A percentile compares a stretch with the other conserved stretches of the same genome.
phyloP scores from a whole-genome alignment of 164 flowering plant genomes.

The Santalum album region DNA sequence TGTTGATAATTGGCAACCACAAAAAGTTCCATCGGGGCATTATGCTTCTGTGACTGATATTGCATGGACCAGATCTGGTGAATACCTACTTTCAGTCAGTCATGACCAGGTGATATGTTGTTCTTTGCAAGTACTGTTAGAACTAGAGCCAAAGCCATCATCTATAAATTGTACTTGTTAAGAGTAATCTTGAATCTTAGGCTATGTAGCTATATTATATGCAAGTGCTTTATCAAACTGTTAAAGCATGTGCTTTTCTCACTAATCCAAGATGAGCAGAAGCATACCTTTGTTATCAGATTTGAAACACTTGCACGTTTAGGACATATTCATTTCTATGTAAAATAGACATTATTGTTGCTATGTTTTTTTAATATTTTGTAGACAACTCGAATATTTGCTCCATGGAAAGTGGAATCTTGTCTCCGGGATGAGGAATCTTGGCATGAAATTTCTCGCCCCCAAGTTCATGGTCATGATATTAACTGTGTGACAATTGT shows the following conservation, averaged over 20 bases:
- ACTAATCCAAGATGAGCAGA: too few species aligned
- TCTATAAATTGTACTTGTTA: too few species aligned
- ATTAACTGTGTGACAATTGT: slow-evolving; percentile 78
- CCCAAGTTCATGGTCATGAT: slow-evolving; percentile 99
- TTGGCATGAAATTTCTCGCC: slow-evolving; percentile 98
- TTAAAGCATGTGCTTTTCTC: too few species aligned
- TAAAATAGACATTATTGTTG: neutral
- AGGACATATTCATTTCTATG: too few species aligned
- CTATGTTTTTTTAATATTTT: slow-evolving; percentile 5
- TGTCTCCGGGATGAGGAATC: slow-evolving; percentile 18
- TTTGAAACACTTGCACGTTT: too few species aligned
- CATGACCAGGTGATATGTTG: slow-evolving; percentile 74
- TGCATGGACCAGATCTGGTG: slow-evolving; percentile 69
- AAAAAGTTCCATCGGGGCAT: slow-evolving; percentile 93
- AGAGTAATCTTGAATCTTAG: too few species aligned
- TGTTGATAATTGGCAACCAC: slow-evolving; percentile 83
- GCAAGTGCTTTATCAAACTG: too few species aligned
- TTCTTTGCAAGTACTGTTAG: neutral
- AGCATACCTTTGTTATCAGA: too few species aligned
- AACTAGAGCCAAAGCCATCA: too few species aligned
- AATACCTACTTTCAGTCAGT: slow-evolving; percentile 77
- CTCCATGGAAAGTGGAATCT: slow-evolving; percentile 58
- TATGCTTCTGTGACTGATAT: slow-evolving; percentile 77
- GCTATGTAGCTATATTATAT: too few species aligned
- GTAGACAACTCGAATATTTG: slow-evolving; percentile 82